Base-by-base conservation (phyloP, 768 basidiomycete species). In the Phylloporus sp. region DNA sequence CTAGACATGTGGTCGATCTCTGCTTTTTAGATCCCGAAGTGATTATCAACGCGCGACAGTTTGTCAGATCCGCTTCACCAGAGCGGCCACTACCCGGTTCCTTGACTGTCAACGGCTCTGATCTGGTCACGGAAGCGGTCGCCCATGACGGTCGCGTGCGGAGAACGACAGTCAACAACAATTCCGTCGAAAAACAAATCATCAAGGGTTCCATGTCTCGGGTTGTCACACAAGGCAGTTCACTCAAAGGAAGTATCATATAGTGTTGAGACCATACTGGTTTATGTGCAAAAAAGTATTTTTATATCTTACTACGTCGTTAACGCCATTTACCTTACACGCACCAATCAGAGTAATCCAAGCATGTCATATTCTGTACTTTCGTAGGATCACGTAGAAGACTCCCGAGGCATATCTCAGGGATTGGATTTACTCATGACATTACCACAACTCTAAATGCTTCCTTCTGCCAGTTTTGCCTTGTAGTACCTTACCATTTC, bases 401-500 rank as follows among this genome's bases (percentile, higher is more conserved):
- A 50, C 24, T 38, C 28, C 40, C 26, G 35, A 45, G 28, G 35
- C 20, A 35, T 26, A 41, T 56, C 49, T 26, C 34, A 12, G 40
- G 45, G 34, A 52, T 42, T 34, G 26, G 36, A 31, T 34, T n/a
- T 41, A 32, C 23, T 22, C 16, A 23, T 39, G 38, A 39, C 23
- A 28, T 7, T 6, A 16, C 7, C 15, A 27, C 28, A 32, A 40
- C 18, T 60, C 64, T 77, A 90, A 34, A 91, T 73, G 63, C 84
- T 86, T 24, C 91, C 91, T 69, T 93, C 91, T 3, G 79, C 81
- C 80, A 93, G 86, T 72, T 87, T 91, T 18, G 86, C 82, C 71
- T 91, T 92, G 76, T 93, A 95, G 70, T 93, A 95, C 52, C 88
- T 74, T 31, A 92, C 87, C 88, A 95, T 95, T 75, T 95, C 94